Conservation (phyloP, 2,329 filamentous ascomycete species). For the Neonectria neomacrospora region DNA sequence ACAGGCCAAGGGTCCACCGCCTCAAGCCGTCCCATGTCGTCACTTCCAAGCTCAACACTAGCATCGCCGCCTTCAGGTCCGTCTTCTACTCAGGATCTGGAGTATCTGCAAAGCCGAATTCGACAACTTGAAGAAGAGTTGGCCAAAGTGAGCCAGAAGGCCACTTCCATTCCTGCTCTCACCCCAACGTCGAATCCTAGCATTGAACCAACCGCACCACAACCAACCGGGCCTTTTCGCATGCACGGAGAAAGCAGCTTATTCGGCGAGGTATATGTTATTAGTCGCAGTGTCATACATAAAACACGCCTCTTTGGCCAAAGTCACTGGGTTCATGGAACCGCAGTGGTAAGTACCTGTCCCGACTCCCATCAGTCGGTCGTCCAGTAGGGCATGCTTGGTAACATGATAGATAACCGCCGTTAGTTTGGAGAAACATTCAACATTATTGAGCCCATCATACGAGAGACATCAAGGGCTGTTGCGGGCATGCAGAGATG, state of each 20-base stretch:
- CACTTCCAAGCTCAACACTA: background rate
- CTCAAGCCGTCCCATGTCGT: background rate
- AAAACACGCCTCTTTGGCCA: slow-evolving; percentile 68
- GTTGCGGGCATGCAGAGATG: slow-evolving; percentile 57
- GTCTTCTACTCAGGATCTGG: slow-evolving; percentile 28
- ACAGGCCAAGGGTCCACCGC: background rate
- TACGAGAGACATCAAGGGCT: slow-evolving; percentile 51
- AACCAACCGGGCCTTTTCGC: slow-evolving; percentile 56
- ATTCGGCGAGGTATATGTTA: slow-evolving; percentile 45
- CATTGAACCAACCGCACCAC: slow-evolving; percentile 52
- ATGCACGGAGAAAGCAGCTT: slow-evolving; percentile 52
- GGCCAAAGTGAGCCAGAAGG: background rate
- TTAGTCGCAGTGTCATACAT: slow-evolving; percentile 59
- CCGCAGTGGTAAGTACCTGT: slow-evolving; percentile 54
- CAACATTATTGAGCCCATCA: slow-evolving; percentile 54
- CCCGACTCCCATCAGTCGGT: too few relatives aligned
- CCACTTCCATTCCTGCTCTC: background rate
- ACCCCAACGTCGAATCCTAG: slow-evolving; percentile 25
- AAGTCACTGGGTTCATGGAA: slow-evolving; percentile 66
- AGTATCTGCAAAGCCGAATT: slow-evolving; percentile 26
- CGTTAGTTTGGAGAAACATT: slow-evolving; percentile 57
- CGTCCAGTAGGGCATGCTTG: background rate
- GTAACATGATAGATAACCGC: slow-evolving; percentile 18
- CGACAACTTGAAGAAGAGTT: slow-evolving; percentile 33
- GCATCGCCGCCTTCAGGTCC: slow-evolving; percentile 24